Conservation (phyloP, 169 alveolate genomes). For the Perkinsus chesapeaki region DNA sequence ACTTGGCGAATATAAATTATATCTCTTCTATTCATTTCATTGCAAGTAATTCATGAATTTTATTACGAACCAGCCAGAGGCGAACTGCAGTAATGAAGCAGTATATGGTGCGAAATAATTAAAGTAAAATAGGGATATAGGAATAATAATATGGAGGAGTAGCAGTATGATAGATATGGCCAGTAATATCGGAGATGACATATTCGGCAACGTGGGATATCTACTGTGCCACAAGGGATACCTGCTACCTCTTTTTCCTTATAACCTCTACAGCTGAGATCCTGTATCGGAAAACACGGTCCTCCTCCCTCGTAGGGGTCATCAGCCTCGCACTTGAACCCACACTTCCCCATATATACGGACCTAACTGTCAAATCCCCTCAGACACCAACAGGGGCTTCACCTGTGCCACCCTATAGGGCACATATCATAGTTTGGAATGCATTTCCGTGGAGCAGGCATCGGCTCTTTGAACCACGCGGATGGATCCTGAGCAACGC, state of each 20-base stretch:
- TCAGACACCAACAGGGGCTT: too few species aligned
- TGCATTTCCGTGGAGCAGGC: neutral
- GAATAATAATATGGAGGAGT: too few species aligned
- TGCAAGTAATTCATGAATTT: too few species aligned
- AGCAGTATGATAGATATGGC: neutral
- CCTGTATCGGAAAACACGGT: neutral
- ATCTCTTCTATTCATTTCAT: too few species aligned
- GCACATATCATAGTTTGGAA: neutral
- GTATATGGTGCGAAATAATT: too few species aligned
- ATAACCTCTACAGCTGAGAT: neutral
- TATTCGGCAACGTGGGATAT: too few species aligned
- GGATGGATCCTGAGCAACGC: neutral
- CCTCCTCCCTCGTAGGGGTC: neutral
- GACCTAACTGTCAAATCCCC: neutral
- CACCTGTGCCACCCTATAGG: neutral
- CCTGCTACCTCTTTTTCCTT: neutral
- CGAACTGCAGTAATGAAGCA: too few species aligned
- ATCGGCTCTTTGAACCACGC: neutral
- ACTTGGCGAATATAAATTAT: too few species aligned
- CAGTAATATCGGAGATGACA: too few species aligned
- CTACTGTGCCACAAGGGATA: neutral
- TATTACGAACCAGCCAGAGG: too few species aligned
- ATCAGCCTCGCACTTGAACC: neutral
- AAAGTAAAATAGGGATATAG: too few species aligned
- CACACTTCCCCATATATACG: neutral